Percentiles rank a stretch among this genome's conserved stretches.
Conservation (phyloP, 208 protist species). For the Willaertia magna region DNA sequence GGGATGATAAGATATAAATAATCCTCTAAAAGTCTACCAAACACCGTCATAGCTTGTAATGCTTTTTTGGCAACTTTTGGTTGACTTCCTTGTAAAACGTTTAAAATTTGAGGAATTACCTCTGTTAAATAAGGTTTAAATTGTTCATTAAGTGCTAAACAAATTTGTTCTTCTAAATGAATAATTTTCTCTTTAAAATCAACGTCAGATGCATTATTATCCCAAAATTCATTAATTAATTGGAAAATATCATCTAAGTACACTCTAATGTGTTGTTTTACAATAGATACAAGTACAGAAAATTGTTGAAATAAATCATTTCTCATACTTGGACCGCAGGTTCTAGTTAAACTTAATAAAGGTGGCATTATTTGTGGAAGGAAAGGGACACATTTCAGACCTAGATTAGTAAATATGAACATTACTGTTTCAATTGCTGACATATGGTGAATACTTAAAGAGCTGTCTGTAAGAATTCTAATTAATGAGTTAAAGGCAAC, state of each 20-base stretch:
- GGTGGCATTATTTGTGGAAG: conserved; percentile 62
- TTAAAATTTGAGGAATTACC: conserved; percentile 58
- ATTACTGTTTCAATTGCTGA: conserved; percentile 55
- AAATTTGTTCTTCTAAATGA: conserved; percentile 59
- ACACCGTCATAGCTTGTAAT: conserved; percentile 45
- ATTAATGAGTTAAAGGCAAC: conserved; percentile 60
- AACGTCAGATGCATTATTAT: conserved; percentile 13
- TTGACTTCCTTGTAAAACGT: conserved; percentile 18
- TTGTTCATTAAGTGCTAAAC: conserved; percentile 56
- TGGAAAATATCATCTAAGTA: conserved; percentile 11
- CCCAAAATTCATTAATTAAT: conserved; percentile 24
- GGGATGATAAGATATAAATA: conserved; percentile 76
- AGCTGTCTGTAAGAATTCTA: conserved; percentile 54
- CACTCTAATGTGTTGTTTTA: not conserved
- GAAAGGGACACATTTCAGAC: conserved; percentile 54
- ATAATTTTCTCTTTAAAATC: conserved; percentile 33
- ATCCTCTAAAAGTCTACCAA: conserved; percentile 64
- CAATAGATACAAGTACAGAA: conserved; percentile 2
- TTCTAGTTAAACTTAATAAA: conserved; percentile 48
- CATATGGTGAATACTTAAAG: conserved; percentile 46
- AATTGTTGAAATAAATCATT: conserved; percentile 20
- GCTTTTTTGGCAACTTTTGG: conserved; percentile 24
- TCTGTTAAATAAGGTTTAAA: conserved; percentile 65
- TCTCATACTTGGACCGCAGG: not conserved
- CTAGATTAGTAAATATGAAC: conserved; percentile 51